Evolutionary conservation across 1,284 basidiomycete genomes (phyloP).

Genomic region (Anthracocystis walkeri): DNA sequence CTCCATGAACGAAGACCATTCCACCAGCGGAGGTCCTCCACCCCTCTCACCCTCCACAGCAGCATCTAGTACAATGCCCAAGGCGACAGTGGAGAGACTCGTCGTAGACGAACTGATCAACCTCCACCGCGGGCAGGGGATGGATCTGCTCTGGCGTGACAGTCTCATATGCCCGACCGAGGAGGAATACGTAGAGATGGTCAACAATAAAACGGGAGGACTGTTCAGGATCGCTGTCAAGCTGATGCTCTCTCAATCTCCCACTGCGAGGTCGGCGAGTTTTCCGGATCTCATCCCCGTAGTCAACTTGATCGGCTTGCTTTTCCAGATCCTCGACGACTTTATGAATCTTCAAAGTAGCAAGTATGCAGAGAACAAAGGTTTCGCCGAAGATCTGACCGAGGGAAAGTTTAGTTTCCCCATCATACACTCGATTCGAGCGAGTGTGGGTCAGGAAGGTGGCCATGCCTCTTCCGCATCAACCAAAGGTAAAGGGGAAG

Average conservation of each 20-base stretch:
- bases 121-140: constrained; percentile 93
- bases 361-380: constrained; percentile 90
- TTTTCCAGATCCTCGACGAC: constrained; percentile 96
- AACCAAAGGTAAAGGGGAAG: background rate
- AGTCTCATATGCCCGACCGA: constrained; percentile 91
- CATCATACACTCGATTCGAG: constrained; percentile 85
- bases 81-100: constrained; percentile 44
- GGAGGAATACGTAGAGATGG: constrained; percentile 94
- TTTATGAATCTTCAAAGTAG: constrained; percentile 92
- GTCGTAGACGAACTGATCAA: constrained; percentile 79
- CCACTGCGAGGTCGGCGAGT: background rate
- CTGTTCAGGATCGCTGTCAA: constrained; percentile 92
- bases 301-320: constrained; percentile 92
- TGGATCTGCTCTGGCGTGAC: constrained; percentile 95
- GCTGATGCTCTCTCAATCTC: constrained; percentile 84
- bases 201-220: constrained; percentile 98
- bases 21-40: constrained; percentile 10
- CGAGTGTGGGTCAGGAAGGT: constrained; percentile 22
- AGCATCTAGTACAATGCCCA: background rate
- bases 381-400: constrained; percentile 91
- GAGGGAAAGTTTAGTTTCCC: constrained; percentile 98
- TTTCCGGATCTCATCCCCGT: constrained; percentile 75
- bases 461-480: background rate
- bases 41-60: constrained; percentile 37
- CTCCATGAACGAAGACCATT: constrained; percentile 80